A percentile compares a stretch with the other conserved stretches of the same genome.
These are phyloP conservation scores for Hyphodiscus sp. DNA, from an alignment of 2,329 filamentous ascomycete genomes.

Conservation along the genomic window DNA sequence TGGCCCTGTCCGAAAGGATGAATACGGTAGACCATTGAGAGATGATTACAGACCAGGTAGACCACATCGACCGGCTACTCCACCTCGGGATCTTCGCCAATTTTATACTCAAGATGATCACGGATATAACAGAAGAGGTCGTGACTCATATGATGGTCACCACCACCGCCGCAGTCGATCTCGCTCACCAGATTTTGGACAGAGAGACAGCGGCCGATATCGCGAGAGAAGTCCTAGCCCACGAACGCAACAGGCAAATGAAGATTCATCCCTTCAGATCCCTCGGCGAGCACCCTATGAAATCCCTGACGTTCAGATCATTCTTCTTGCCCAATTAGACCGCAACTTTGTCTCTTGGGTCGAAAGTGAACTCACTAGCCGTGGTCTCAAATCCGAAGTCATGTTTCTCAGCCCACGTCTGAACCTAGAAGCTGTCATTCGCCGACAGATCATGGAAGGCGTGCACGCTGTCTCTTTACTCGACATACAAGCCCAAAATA, in stretches of 20 bases:
- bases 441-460: constrained; percentile 80
- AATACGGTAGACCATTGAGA: constrained; percentile 40
- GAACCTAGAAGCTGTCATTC: constrained; percentile 70
- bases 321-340: constrained; percentile 71
- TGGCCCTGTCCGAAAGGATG: constrained; percentile 22
- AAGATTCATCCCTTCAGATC: constrained; percentile 60
- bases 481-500: constrained; percentile 59
- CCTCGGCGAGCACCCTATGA: constrained; percentile 66
- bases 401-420: constrained; percentile 74
- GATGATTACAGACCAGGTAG: constrained; percentile 62
- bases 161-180: constrained; percentile 56
- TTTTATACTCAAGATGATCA: constrained; percentile 61
- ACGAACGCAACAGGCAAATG: constrained; percentile 44
- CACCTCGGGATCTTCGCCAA: constrained; percentile 41
- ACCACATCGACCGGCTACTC: constrained; percentile 52
- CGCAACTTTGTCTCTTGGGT: constrained; percentile 79
- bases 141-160: constrained; percentile 29
- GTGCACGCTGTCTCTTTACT: constrained; percentile 80
- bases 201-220: constrained; percentile 46
- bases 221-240: constrained; percentile 68
- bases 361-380: constrained; percentile 65
- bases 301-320: constrained; percentile 84
- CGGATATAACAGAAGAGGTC: constrained; percentile 16
- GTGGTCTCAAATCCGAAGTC: constrained; percentile 68
- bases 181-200: constrained; percentile 51